A percentile compares a stretch with the other conserved stretches of the same genome.
phyloP scores from a whole-genome alignment of 495 filamentous ascomycete genomes.

The Xylaria curta region DNA sequence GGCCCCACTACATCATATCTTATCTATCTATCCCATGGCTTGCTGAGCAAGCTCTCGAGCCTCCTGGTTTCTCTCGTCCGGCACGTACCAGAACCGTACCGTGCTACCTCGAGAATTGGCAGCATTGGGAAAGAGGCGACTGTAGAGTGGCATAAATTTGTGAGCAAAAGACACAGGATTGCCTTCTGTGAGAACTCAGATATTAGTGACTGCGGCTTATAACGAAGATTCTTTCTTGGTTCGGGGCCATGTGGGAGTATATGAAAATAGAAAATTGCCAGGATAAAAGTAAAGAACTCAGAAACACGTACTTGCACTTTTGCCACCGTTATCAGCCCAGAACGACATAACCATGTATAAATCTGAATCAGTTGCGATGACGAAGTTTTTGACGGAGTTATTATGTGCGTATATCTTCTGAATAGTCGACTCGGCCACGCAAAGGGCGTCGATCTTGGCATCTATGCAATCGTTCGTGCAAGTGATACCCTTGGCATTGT shows the following conservation, averaged over 20 bases:
- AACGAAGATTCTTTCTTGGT: no score
- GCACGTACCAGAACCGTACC: not conserved
- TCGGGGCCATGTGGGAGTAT: no score
- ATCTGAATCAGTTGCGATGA: not conserved
- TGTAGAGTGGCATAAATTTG: no score
- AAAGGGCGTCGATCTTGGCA: not conserved
- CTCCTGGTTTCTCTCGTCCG: not conserved
- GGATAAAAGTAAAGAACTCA: not conserved
- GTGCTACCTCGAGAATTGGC: not conserved
- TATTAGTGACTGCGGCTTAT: no score
- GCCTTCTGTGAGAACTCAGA: no score
- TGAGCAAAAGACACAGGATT: no score
- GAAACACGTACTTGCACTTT: not conserved
- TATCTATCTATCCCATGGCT: not conserved
- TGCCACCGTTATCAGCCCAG: not conserved
- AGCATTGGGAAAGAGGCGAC: not conserved
- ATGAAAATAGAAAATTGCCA: not conserved
- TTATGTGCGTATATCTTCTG: not conserved
- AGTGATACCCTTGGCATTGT: not conserved
- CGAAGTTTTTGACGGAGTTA: not conserved
- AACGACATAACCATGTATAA: not conserved
- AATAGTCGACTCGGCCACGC: not conserved
- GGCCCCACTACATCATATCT: not conserved
- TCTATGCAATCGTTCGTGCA: not conserved
- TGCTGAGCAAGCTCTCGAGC: not conserved